Evolutionary conservation across 805 yeast species (phyloP).

Genomic region (Saccharomyces paradoxus): DNA sequence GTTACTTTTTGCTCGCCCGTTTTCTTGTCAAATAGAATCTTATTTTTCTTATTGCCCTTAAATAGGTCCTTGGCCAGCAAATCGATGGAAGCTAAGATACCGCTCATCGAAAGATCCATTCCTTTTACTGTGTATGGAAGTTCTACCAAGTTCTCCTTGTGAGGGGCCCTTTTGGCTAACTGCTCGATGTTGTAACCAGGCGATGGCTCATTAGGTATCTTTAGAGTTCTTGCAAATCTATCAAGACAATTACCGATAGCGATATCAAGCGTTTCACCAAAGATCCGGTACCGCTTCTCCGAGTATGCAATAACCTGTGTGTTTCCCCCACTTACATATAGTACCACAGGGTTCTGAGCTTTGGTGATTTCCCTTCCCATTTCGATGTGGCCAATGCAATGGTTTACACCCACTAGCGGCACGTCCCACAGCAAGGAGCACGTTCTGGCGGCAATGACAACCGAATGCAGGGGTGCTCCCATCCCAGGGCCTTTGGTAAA

Average conservation of each 20-base stretch:
- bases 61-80: constrained; percentile 67
- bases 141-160: constrained; percentile 46
- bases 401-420: constrained; percentile 92
- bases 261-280: constrained; percentile 97
- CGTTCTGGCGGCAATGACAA: constrained; percentile 86
- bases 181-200: constrained; percentile 98
- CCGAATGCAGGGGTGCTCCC: constrained; percentile 97
- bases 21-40: constrained; percentile 30
- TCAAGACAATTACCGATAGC: constrained; percentile 97
- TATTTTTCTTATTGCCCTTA: constrained; percentile 34
- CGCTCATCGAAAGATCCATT: constrained; percentile 96
- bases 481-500: constrained; percentile 98
- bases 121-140: constrained; percentile 97
- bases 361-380: constrained; percentile 98
- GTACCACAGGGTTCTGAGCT: constrained; percentile 94
- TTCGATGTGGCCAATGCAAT: constrained; percentile 96
- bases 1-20: constrained; percentile 48
- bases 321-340: constrained; percentile 96
- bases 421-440: constrained; percentile 68
- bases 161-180: constrained; percentile 60
- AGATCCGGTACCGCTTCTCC: constrained; percentile 87
- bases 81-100: constrained; percentile 81
- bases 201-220: constrained; percentile 85
- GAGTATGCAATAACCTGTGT: constrained; percentile 97
- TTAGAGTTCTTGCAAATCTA: constrained; percentile 85